Conservation (phyloP, 208 protist genomes). For the Trypanosoma rangeli region DNA sequence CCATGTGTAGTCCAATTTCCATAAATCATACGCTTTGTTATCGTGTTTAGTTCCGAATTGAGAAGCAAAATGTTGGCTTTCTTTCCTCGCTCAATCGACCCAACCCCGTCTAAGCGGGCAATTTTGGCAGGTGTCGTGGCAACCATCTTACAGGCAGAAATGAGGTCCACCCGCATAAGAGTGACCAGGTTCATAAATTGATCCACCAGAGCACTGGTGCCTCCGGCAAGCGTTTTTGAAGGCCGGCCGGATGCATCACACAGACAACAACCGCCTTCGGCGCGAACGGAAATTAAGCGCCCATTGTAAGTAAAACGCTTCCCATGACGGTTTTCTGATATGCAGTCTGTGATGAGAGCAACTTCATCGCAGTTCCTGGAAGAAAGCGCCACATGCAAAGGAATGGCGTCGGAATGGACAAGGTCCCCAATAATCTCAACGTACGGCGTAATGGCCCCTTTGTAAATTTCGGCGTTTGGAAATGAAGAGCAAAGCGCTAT, state of each 20-base stretch:
- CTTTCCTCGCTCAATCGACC: slow-evolving; percentile 42
- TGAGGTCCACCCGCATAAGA: slow-evolving; percentile 53
- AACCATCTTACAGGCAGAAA: slow-evolving; percentile 49
- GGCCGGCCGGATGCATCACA: slow-evolving; percentile 53
- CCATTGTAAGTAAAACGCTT: slow-evolving; percentile 67
- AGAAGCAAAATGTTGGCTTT: slow-evolving; percentile 65
- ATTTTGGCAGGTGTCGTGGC: slow-evolving; percentile 66
- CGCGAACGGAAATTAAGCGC: slow-evolving; percentile 50
- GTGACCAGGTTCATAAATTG: slow-evolving; percentile 64
- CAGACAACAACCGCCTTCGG: slow-evolving; percentile 57
- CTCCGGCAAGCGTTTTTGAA: slow-evolving; percentile 52
- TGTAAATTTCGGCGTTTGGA: slow-evolving; percentile 58
- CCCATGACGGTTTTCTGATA: slow-evolving; percentile 52
- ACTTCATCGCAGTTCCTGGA: slow-evolving; percentile 47
- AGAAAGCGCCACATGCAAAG: slow-evolving; percentile 48
- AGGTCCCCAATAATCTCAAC: slow-evolving; percentile 72
- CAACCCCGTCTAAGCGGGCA: slow-evolving; percentile 48
- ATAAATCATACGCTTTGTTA: slow-evolving; percentile 37
- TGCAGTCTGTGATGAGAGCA: slow-evolving; percentile 72
- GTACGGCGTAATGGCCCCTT: slow-evolving; percentile 44
- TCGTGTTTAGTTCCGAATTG: slow-evolving; percentile 48
- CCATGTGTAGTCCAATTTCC: slow-evolving; percentile 33
- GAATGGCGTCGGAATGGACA: slow-evolving; percentile 56
- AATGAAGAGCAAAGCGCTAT: slow-evolving; percentile 49
- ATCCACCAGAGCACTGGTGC: slow-evolving; percentile 60